phyloP scores from a whole-genome alignment of 352 stramenopile species.

The Blastocystis sp. region DNA sequence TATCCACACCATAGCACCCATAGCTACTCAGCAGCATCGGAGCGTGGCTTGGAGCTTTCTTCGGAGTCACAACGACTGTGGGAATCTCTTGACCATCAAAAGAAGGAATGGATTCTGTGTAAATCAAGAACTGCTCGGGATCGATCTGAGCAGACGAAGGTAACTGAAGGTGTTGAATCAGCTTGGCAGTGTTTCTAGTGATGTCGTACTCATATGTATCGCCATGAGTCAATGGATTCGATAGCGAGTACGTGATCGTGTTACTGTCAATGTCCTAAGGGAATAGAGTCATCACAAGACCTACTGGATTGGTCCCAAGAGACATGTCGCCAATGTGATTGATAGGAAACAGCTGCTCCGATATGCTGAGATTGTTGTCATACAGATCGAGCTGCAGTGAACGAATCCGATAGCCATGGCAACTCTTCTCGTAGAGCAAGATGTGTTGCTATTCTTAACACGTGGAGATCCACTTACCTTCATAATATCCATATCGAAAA shows the following conservation, averaged over 20 bases:
- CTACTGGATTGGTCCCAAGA: background rate
- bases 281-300: background rate
- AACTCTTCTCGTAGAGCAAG: conserved; percentile 53
- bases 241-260: background rate
- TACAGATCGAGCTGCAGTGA: conserved; percentile 25
- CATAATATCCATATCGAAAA: conserved; percentile 57
- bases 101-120: background rate
- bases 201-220: conserved; percentile 45
- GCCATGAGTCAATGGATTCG: background rate
- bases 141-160: background rate
- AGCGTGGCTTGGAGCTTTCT: background rate
- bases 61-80: background rate
- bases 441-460: conserved; percentile 10
- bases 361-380: conserved; percentile 33
- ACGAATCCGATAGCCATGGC: conserved; percentile 45
- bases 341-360: background rate
- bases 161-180: background rate
- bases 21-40: conserved; percentile 32
- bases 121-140: background rate
- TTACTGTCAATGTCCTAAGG: background rate
- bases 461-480: background rate
- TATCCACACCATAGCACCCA: conserved; percentile 43
- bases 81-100: background rate
- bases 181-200: background rate
- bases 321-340: conserved; percentile 19